Conservation (phyloP, 2,329 filamentous ascomycete species). For the Colletotrichum musae region DNA sequence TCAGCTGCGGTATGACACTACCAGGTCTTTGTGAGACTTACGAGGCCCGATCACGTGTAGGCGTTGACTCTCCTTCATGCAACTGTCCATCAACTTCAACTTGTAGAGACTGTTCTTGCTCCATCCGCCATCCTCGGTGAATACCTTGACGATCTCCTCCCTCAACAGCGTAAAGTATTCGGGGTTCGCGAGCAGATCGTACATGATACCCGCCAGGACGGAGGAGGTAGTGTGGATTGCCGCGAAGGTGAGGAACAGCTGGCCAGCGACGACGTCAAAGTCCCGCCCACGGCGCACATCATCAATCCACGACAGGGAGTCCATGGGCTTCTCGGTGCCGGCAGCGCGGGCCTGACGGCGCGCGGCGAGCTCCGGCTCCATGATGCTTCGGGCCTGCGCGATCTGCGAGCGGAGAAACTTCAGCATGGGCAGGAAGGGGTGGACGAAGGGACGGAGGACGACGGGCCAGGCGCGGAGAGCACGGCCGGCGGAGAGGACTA, state of each 20-base stretch:
- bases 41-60: conserved; percentile 21
- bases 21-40: not conserved
- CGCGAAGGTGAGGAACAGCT: conserved; percentile 81
- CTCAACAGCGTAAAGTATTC: conserved; percentile 57
- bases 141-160: conserved; percentile 56
- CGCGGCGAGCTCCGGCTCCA: conserved; percentile 48
- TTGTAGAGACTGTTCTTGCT: conserved; percentile 54
- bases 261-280: conserved; percentile 78
- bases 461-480: conserved; percentile 58
- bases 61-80: conserved; percentile 56
- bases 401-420: conserved; percentile 54
- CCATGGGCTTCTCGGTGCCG: conserved; percentile 49
- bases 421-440: conserved; percentile 58
- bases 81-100: conserved; percentile 58
- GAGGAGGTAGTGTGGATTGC: conserved; percentile 61
- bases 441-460: conserved; percentile 57
- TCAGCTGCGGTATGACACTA: not conserved
- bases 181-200: conserved; percentile 55
- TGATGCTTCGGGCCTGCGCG: conserved; percentile 53
- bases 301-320: conserved; percentile 62
- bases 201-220: conserved; percentile 52
- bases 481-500: conserved; percentile 53
- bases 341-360: conserved; percentile 43
- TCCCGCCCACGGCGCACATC: conserved; percentile 62
- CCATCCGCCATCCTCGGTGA: conserved; percentile 52